phyloP scores from a whole-genome alignment of 148 eudicot species.

The Amaranthus hypochondriacus region DNA sequence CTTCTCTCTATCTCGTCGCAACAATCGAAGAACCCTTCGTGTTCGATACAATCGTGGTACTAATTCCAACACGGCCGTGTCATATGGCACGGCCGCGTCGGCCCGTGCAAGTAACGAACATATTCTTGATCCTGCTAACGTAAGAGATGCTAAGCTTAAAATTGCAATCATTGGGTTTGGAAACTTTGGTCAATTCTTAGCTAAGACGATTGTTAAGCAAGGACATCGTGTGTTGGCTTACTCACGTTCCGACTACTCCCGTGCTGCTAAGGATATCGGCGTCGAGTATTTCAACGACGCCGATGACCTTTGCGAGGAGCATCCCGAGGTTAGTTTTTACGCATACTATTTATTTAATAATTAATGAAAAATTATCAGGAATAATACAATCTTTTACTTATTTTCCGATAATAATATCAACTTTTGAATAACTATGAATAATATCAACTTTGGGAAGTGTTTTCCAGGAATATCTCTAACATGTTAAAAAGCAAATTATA shows the following conservation, averaged over 20 bases:
- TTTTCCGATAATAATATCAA: too few relatives aligned
- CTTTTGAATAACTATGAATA: too few relatives aligned
- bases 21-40: not conserved
- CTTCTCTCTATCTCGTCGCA: not conserved
- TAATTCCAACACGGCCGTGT: not conserved
- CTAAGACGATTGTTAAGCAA: slow-evolving; percentile 45
- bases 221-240: slow-evolving; percentile 61
- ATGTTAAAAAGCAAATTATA: too few relatives aligned
- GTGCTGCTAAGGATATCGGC: slow-evolving; percentile 34
- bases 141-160: slow-evolving; percentile 32
- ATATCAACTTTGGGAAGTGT: too few relatives aligned
- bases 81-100: not conserved
- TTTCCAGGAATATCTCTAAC: too few relatives aligned
- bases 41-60: not conserved
- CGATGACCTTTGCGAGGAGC: slow-evolving; percentile 63
- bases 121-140: not conserved
- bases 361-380: not conserved
- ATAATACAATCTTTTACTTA: too few relatives aligned
- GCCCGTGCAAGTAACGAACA: not conserved
- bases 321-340: slow-evolving; percentile 42
- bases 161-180: slow-evolving; percentile 65
- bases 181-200: slow-evolving; percentile 63
- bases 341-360: not conserved
- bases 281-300: slow-evolving; percentile 42
- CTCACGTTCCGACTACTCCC: slow-evolving; percentile 48